Conservation (phyloP, 306 rosid genomes). For the Neltuma alba region DNA sequence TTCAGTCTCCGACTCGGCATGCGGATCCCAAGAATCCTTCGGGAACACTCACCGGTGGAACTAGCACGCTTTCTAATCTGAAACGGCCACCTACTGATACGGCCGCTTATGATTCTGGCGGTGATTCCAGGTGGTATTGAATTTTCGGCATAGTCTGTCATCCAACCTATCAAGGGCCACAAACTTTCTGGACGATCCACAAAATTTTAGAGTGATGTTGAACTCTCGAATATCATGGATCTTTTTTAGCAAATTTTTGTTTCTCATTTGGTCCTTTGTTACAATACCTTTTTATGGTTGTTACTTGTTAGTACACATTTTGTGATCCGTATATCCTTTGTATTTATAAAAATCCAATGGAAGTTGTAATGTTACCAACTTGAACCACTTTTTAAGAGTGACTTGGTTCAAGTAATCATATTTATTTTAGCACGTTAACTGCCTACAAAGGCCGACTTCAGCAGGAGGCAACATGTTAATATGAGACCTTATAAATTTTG, state of each 20-base stretch:
- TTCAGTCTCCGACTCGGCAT: constrained; percentile 35
- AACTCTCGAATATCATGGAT: neutral
- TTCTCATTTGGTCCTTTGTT: neutral
- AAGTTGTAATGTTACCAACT: neutral
- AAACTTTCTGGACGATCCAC: too few species aligned
- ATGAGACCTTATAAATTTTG: neutral
- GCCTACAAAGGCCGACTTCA: too few species aligned
- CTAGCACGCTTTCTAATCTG: constrained; percentile 71
- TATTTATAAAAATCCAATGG: neutral
- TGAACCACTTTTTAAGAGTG: neutral
- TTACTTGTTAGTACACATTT: neutral
- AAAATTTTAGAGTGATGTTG: neutral
- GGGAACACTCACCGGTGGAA: constrained; percentile 45
- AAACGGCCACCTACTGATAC: constrained; percentile 50
- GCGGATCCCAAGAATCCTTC: constrained; percentile 51
- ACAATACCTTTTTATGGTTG: neutral
- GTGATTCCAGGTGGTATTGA: constrained; percentile 64
- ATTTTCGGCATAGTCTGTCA: neutral
- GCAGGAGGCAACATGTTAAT: neutral
- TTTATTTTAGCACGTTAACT: neutral
- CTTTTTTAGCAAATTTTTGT: neutral
- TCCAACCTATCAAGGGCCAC: too few species aligned
- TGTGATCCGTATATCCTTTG: neutral
- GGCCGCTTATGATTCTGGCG: constrained; percentile 64
- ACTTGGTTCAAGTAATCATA: neutral